These are phyloP conservation scores for Gymnopus androsaceus DNA, from an alignment of 1,284 basidiomycete genomes.

Conservation along the genomic window DNA sequence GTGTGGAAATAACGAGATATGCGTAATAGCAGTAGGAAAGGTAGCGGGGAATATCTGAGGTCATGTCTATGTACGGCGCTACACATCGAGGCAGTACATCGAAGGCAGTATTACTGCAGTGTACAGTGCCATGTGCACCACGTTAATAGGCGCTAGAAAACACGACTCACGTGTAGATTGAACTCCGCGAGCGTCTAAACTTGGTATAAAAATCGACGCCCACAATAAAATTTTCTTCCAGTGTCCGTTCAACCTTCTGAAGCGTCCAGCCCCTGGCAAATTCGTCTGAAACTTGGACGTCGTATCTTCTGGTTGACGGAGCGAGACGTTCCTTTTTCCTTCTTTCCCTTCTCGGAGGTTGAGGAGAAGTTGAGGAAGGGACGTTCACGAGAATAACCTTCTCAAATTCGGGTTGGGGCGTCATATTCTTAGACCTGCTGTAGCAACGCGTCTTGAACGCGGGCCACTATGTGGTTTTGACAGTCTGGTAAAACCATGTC, in stretches of 20 bases:
- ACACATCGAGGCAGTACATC: too few relatives aligned
- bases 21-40: too few relatives aligned
- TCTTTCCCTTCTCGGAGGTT: too few relatives aligned
- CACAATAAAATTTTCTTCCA: conserved; percentile 26
- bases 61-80: too few relatives aligned
- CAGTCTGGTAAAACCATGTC: conserved; percentile 79
- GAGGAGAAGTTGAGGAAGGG: conserved; percentile 26
- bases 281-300: conserved; percentile 43
- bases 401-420: conserved; percentile 47
- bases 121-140: too few relatives aligned
- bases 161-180: too few relatives aligned
- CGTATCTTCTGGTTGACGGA: conserved; percentile 73
- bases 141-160: too few relatives aligned
- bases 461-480: conserved; percentile 77
- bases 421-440: conserved; percentile 80
- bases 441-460: conserved; percentile 39
- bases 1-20: too few relatives aligned
- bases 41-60: too few relatives aligned
- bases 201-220: too few relatives aligned
- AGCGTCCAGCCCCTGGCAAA: conserved; percentile 35
- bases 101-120: too few relatives aligned
- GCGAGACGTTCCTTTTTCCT: conserved; percentile 54
- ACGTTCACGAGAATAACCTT: conserved; percentile 70
- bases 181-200: too few relatives aligned
- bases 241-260: conserved; percentile 50